These are phyloP conservation scores for Penicillium tannophilum DNA, from an alignment of 495 filamentous ascomycete species.

Conservation along the genomic window DNA sequence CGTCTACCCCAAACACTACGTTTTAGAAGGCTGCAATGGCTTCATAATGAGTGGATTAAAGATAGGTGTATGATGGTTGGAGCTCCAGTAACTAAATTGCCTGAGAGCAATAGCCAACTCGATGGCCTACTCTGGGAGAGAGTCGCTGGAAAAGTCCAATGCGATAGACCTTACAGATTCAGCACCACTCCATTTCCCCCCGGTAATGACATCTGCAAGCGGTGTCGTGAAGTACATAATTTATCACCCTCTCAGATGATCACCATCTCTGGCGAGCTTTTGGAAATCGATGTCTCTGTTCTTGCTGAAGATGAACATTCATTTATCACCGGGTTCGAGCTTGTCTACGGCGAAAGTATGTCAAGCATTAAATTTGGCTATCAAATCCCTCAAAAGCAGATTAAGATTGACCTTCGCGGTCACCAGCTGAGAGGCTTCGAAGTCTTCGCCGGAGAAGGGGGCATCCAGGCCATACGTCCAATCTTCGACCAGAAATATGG, in stretches of 20 bases:
- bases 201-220: background rate
- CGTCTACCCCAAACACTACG: background rate
- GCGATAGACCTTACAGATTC: background rate
- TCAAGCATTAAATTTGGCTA: background rate
- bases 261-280: background rate
- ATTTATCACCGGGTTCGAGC: background rate
- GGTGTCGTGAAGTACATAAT: background rate
- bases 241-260: background rate
- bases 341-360: background rate
- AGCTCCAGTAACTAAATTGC: background rate
- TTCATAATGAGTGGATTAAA: slow-evolving; percentile 4
- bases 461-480: slow-evolving; percentile 1
- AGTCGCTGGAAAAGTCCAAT: background rate
- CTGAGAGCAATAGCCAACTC: background rate
- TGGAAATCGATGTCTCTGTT: background rate
- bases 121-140: background rate
- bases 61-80: slow-evolving; percentile 3
- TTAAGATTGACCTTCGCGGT: background rate
- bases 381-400: slow-evolving; percentile 3
- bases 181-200: background rate
- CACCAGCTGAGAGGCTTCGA: background rate
- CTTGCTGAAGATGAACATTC: slow-evolving; percentile 5
- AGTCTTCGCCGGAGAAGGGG: background rate
- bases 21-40: background rate
- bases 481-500: background rate